Evolutionary conservation across 257 asterid genomes (phyloP), one percentile per base, ranked within the genome.

Genomic region (Penstemon davidsonii): DNA sequence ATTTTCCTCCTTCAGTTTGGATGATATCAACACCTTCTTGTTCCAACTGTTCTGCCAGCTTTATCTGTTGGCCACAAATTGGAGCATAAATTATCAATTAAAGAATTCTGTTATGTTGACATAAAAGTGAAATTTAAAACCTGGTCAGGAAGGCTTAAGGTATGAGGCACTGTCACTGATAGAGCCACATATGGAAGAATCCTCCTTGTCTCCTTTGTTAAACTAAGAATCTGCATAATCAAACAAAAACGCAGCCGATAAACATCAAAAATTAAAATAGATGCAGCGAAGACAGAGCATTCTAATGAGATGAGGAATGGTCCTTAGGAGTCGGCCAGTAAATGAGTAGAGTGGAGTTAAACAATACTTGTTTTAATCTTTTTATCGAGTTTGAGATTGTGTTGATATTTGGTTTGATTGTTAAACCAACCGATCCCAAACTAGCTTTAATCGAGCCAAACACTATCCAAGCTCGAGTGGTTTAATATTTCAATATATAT

Each of bases 1-100:
- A 81, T 70, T 89, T 91, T 68, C 96, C 96, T 68, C 98, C 96
- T 80, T 91, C 96, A 15, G 95, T 91, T 75, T 91, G 98, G 79
- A 91, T 89, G 59, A 91, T 71, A 75, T 91, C 98, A 25, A 57
- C 98, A 46, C 98, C 98, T 79, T 84, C 91, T 62, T 57, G 83
- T 78, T 89, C 96, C 79, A 91, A 74, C 63, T 73, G 82, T 66
- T 91, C 95, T 2, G 98, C 98, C 62, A 91, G 83, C 81, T 77
- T 91, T 45, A 91, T 78, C 98, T 91, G 78, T 68, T 50, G 19
- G 5, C 69, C 68, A 15, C 64, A 55, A 56, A 64, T 66, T 7
- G 37, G 5, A 19, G 58, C 5, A 15, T 8, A 39, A 3, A 41
- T 19, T 25, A 38, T 59, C 12, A 62, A 11, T 5, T 38, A 60